Evolutionary conservation across 2,329 filamentous ascomycete species (phyloP), one percentile per base, ranked within the genome.

Genomic region (Corynespora cassiicola): DNA sequence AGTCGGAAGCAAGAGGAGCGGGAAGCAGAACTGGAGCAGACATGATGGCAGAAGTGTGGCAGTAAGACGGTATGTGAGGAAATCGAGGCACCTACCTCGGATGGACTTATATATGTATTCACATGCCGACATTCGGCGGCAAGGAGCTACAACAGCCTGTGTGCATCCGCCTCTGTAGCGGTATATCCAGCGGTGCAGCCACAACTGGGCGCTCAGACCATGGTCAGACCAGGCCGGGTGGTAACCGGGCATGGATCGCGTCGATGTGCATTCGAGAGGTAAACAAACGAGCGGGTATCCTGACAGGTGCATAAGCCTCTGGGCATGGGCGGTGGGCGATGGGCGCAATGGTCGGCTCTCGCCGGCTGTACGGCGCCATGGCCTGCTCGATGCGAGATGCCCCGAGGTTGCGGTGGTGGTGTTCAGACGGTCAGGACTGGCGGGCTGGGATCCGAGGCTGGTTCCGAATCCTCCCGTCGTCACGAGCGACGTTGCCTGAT

Each of bases 101-200:
- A 80, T 51, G 2, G 45, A 56, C n/a, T 76, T 79, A 51, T n/a
- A 75, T 34, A 16, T 21, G n/a, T 17, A 18, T 17, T 11, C 17
- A 5, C 4, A n/a, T 15, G n/a, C 11, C 15, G 10, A 30, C 18
- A 9, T 10, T 21, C 31, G 31, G 24, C 34, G 17, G 12, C 25
- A 24, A 35, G 14, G 25, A 24, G 28, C 18, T 18, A 14, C 16
- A 40, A 20, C 18, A 40, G 31, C 31, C 36, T 22, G 25, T 45
- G 4, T 22, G 14, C 14, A n/a, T 9, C 19, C 14, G 23, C 17
- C 15, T 31, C 15, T 19, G 23, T 27, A 31, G 34, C 39, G 31
- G 21, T 34, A 35, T 37, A 18, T 31, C 31, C 28, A 17, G 14
- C 24, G 12, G 12, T 15, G 11, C 10, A 12, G 28, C 7, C 17